These are phyloP conservation scores for Leptographium wingfieldii DNA, from an alignment of 2,329 filamentous ascomycete species.

Conservation along the genomic window DNA sequence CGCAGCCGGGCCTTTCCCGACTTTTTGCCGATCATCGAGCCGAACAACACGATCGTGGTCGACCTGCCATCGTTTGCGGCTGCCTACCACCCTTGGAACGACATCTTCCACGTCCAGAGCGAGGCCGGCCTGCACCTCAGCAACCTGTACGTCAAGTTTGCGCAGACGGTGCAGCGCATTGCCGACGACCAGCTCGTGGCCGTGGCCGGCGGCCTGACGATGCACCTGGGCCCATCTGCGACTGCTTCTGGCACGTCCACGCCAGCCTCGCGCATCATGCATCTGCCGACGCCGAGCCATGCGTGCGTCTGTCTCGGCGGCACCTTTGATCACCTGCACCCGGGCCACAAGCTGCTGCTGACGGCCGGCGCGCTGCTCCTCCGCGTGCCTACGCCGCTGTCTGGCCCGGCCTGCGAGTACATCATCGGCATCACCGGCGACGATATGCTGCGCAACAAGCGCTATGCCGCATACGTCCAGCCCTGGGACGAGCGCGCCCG, in stretches of 20 bases:
- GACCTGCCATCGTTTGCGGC: slow-evolving; percentile 28
- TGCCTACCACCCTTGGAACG: slow-evolving; percentile 46
- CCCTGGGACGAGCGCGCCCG: slow-evolving; percentile 64
- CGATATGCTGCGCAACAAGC: slow-evolving; percentile 76
- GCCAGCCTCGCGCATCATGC: not conserved
- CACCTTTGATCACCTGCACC: slow-evolving; percentile 92
- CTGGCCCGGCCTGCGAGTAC: slow-evolving; percentile 39
- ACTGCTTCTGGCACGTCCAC: slow-evolving; percentile 1
- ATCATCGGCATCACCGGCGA: slow-evolving; percentile 85
- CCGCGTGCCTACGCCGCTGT: slow-evolving; percentile 31
- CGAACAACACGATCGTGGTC: slow-evolving; percentile 27
- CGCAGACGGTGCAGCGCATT: slow-evolving; percentile 33
- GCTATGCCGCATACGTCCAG: slow-evolving; percentile 69
- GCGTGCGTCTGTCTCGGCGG: slow-evolving; percentile 69
- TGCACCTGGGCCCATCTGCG: slow-evolving; percentile 14
- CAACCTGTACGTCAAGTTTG: slow-evolving; percentile 31
- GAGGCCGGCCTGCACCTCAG: slow-evolving; percentile 51
- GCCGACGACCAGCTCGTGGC: slow-evolving; percentile 36
- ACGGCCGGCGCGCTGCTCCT: slow-evolving; percentile 71
- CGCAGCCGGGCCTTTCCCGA: slow-evolving; percentile 19
- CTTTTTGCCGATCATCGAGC: slow-evolving; percentile 29
- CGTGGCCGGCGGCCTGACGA: slow-evolving; percentile 39
- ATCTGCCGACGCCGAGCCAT: slow-evolving; percentile 18
- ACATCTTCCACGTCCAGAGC: slow-evolving; percentile 52
- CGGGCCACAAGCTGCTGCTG: slow-evolving; percentile 89